These are phyloP conservation scores for Boeremia lycopersici DNA, from an alignment of 2,329 filamentous ascomycete genomes.

Conservation along the genomic window DNA sequence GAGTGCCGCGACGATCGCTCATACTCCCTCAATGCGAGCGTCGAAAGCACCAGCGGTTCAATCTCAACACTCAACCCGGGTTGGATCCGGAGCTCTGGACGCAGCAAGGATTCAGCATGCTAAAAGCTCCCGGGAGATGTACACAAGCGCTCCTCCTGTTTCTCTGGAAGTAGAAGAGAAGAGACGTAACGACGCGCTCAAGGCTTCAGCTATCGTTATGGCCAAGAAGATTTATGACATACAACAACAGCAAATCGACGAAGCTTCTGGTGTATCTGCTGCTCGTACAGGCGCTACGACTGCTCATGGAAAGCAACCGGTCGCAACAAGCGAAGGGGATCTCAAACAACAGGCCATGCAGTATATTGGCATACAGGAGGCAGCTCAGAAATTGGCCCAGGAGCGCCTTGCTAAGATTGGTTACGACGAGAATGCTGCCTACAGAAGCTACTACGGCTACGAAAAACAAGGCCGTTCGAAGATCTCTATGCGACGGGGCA, in stretches of 20 bases:
- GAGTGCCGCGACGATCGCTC: slow-evolving; percentile 73
- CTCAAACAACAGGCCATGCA: slow-evolving; percentile 59
- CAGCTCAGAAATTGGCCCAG: slow-evolving; percentile 83
- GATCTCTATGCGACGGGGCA: slow-evolving; percentile 60
- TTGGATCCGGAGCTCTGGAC: slow-evolving; percentile 60
- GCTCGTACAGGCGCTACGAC: slow-evolving; percentile 46
- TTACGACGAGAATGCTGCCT: slow-evolving; percentile 69
- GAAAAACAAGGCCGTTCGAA: slow-evolving; percentile 55
- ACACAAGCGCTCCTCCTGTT: slow-evolving; percentile 75
- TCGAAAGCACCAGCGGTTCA: slow-evolving; percentile 16
- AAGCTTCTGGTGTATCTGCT: slow-evolving; percentile 35
- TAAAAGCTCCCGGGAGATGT: slow-evolving; percentile 75
- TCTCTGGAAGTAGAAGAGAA: slow-evolving; percentile 75
- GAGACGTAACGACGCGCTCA: slow-evolving; percentile 72
- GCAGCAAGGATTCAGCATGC: slow-evolving; percentile 69
- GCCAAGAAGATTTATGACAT: slow-evolving; percentile 82
- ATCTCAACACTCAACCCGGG: slow-evolving; percentile 41
- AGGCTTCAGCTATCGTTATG: slow-evolving; percentile 87
- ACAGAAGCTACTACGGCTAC: slow-evolving; percentile 78
- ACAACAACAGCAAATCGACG: slow-evolving; percentile 67
- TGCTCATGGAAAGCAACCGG: slow-evolving; percentile 34
- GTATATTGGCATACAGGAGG: slow-evolving; percentile 76
- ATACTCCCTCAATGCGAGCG: slow-evolving; percentile 51
- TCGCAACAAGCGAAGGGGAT: slow-evolving; percentile 46
- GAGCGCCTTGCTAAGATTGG: slow-evolving; percentile 83